These are phyloP conservation scores for Fusarium coffeatum DNA, from an alignment of 2,329 filamentous ascomycete genomes.

Conservation along the genomic window DNA sequence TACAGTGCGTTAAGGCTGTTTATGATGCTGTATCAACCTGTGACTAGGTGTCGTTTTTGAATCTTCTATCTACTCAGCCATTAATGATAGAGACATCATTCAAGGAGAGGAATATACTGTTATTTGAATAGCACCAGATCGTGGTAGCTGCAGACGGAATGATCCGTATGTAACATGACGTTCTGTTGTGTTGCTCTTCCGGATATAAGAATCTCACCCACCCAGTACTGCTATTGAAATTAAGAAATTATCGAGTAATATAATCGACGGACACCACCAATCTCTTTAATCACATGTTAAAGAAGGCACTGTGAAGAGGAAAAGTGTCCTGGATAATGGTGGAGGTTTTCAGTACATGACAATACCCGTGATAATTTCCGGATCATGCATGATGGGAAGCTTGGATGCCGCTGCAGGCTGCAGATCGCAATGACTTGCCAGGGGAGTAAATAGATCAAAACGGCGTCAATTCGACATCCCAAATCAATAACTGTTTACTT, in stretches of 20 bases:
- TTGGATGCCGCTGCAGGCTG: not conserved
- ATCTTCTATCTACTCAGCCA: not conserved
- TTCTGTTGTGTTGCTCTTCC: not conserved
- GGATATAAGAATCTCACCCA: not conserved
- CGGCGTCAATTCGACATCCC: not conserved
- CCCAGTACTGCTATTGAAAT: not conserved
- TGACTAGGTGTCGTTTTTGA: not conserved
- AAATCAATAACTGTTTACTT: not conserved
- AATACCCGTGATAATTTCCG: constrained; percentile 2
- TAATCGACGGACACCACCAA: not conserved
- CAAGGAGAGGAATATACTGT: not conserved
- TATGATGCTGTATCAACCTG: not conserved
- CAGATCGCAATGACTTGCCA: not conserved
- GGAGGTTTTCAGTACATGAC: not conserved
- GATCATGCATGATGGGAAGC: not conserved
- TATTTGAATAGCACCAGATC: too few relatives aligned
- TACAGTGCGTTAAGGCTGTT: not conserved
- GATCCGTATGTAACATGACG: not conserved
- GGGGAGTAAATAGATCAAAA: not conserved
- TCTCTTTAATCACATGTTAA: not conserved
- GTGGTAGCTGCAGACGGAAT: not conserved
- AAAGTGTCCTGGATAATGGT: not conserved
- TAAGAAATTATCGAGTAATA: not conserved
- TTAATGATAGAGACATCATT: not conserved
- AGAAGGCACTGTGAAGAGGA: not conserved